Base-by-base conservation (phyloP, 2,329 filamentous ascomycete genomes). In the Nannizzia gypsea region DNA sequence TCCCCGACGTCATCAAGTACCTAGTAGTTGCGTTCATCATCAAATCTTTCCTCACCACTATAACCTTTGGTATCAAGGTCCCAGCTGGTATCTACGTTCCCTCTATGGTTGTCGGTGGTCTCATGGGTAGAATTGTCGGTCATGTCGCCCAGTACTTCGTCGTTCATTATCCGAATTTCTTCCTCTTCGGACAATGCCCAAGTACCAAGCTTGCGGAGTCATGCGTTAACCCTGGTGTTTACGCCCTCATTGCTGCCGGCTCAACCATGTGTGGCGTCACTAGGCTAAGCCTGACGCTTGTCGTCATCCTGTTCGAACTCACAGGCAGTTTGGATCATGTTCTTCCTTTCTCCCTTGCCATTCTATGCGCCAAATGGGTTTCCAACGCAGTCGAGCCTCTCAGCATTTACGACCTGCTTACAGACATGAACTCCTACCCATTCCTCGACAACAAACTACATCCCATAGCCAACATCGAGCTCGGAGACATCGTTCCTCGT, bases 191-290 rank as follows among this genome's bases (percentile, higher is more conserved):
- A 20, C 79, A 80, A 11, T 97, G 93, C 68, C 82, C 86, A 2
- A 80, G 82, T 5, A 79, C 82, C 58, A 82, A 76, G 13, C 79
- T 84, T 42, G 84, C 88, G 34, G 87, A 89, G 61, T 86, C 87
- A 1, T 97, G 93, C 70, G 89, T 99, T 55, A 91, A 95, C 55
- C 93, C 93, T 0, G 93, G 93, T n/a, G 90, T 97, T 0, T 99
- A 99, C 70, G 93, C 90, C 1, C 81, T 99, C 61, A 90, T 96
- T 61, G 92, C 91, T 15, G 93, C 93, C 48, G 93, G 93, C 15
- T 90, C 93, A 1, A 96, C 92, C 34, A 97, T 99, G 93, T 97
- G 92, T 66, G 93, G 93, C 56, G 93, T 97, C 1, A 99, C 93
- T 1, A 83, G 93, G 56, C 76, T 99, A 1, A 96, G 91, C 0